Base-by-base conservation (phyloP, 768 basidiomycete species). In the Polyporus arcularius region DNA sequence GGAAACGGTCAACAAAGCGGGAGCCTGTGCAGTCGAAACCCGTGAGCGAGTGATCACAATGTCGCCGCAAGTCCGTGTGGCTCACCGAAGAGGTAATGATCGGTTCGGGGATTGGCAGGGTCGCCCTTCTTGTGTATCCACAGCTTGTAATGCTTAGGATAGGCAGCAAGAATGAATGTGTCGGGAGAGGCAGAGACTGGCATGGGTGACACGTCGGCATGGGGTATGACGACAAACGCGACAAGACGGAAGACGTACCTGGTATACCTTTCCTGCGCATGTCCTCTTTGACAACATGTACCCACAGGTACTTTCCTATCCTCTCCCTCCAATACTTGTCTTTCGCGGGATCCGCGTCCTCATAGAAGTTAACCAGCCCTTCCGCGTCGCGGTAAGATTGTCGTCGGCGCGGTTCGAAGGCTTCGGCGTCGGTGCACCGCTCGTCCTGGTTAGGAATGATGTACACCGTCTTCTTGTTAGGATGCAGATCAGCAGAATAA, bases 61-160 rank as follows among this genome's bases (percentile, higher is more conserved):
- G 26, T 30, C 26, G 28, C 7, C 11, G 9, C 26, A 15, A 41
- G 28, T 18, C 8, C 42, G 42, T 32, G 10, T 18, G 42, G 51
- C 67, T 57, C 38, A 69, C 70, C 70, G 46, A 57, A 63, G 9
- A 71, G 60, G 52, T 71, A 71, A 10, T 39, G 38, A 32, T 71
- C 70, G n/a, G 9, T 50, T 21, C 69, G 57, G 15, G 66, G 66
- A 5, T 46, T 56, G 52, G 66, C 59, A 5, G 57, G 58, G n/a
- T 67, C 52, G 7, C 65, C 67, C 38, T 66, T 69, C 56, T 58
- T 65, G 45, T 71, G 68, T 30, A 59, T 57, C 52, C 53, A 71
- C 3, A 71, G 60, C 49, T 53, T 49, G 50, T 71, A 71, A 38
- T 61, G 40, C 3, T 49, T 53, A 4, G 70, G 70, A 38, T 69